Base-by-base conservation (phyloP, 345 rosid species). In the Salix purpurea region DNA sequence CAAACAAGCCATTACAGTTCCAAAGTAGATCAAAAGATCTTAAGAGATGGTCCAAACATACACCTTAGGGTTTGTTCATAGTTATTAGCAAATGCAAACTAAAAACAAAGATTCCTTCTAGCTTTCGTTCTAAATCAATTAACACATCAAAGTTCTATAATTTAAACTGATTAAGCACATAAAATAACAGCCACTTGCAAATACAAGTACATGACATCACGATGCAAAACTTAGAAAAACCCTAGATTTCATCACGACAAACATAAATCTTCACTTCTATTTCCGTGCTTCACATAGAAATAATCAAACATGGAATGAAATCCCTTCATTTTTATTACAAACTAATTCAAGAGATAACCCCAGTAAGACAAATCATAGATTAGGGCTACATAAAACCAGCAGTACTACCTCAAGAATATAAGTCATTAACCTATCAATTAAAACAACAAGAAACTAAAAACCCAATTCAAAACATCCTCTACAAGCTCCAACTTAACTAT, bases 361-460 rank as follows among this genome's bases (percentile, higher is more conserved):
- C n/a, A 26, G 56, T 18, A 75, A 58, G 69, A 80, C 67, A 52
- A 77, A 60, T 65, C 75, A 70, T 37, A 62, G 71, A 74, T 85
- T 89, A 89, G 94, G 94, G 91, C 83, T 79, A 70, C 79, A 67
- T 73, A 68, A 77, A 70, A 60, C 44, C 24, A 26, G 64, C 9
- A 67, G 68, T 74, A 39, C 3, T 56, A 11, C 10, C 42, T 34
- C 40, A 24, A 70, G 16, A 73, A 69, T 34, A 64, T 50, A 71
- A 74, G 74, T 54, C 26, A 11, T 37, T 62, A 56, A 84, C 79
- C 79, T 39, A 58, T 67, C 78, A 15, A 46, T 23, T 70, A 13
- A 10, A 73, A 75, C 21, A 65, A 39, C 11, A 4, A 71, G 30
- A 24, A 74, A 70, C 58, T 71, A 62, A 66, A 65, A 81, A 60